Evolutionary conservation across 2,329 filamentous ascomycete genomes (phyloP), one percentile per base, ranked within the genome.

Genomic region (Macrophomina phaseolina): DNA sequence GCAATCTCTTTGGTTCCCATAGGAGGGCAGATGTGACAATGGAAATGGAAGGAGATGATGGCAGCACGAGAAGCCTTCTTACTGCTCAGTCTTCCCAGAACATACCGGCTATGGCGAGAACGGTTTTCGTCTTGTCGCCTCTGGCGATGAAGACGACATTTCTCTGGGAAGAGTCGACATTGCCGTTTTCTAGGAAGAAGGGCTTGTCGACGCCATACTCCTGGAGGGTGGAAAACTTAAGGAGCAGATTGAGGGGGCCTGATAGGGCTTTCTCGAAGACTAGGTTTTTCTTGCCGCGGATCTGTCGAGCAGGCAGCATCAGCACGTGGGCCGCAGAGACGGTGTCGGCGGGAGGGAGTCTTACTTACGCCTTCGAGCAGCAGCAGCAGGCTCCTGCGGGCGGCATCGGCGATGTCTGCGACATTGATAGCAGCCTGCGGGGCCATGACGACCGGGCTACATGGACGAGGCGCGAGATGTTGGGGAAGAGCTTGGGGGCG

Each of bases 161-260:
- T 75, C 92, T 90, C 81, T 98, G 95, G 75, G 91, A 96, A 18
- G 93, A 91, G 80, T 98, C 94, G 78, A 93, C 90, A 80, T 99
- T 98, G 75, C 91, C 88, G 80, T 97, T 98, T 80, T 99, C 95
- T 55, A 99, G 85, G 75, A 97, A 91, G 83, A 98, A 99, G 71
- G 97, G 92, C 79, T 97, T 97, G 80, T 98, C 94, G 72, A 99
- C 94, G 36, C 96, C 96, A 82, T 98, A 97, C 75, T 99, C 95
- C 77, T 98, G 93, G 16, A 97, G 86, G 9, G 92, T 94, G 28
- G 94, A 94, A 75, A 97, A 97, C 79, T 97, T 97, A 81, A 97
- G 93, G 71, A 99, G 90, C 68, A 94, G 86, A 68, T 94, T 93
- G 72, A 99, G 87, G 36, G 94, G 92, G 30, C 94, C 95, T 71